Conservation (phyloP, 805 yeast species). For the Brettanomyces custersianus region DNA sequence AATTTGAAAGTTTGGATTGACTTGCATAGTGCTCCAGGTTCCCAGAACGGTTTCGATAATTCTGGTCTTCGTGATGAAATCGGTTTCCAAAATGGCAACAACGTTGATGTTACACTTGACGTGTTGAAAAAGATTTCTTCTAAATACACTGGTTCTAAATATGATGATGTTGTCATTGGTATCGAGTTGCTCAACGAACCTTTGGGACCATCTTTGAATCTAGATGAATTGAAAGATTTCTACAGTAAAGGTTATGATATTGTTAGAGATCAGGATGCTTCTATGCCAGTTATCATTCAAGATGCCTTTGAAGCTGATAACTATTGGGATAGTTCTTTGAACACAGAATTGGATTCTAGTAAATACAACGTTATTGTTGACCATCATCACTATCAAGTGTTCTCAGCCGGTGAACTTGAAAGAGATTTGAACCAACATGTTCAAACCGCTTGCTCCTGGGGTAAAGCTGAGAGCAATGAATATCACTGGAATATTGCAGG, state of each 20-base stretch:
- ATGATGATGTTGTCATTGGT: conserved; percentile 54
- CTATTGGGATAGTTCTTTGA: conserved; percentile 55
- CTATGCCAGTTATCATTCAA: conserved; percentile 46
- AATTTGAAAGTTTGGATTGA: conserved; percentile 66
- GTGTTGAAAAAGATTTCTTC: conserved; percentile 41
- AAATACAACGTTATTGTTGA: conserved; percentile 64
- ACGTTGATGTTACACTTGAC: conserved; percentile 39
- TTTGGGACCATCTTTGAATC: conserved; percentile 49
- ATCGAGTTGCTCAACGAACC: conserved; percentile 71
- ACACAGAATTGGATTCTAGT: conserved; percentile 23
- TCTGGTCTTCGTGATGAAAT: conserved; percentile 52
- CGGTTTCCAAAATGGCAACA: conserved; percentile 32
- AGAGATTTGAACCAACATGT: conserved; percentile 57
- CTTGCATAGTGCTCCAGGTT: conserved; percentile 75
- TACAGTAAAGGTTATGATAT: conserved; percentile 54
- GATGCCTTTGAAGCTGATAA: conserved; percentile 62
- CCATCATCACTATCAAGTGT: conserved; percentile 89
- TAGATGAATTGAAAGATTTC: conserved; percentile 49
- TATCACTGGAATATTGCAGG: conserved; percentile 68
- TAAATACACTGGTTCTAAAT: conserved; percentile 41
- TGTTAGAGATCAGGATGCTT: conserved; percentile 42
- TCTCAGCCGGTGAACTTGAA: conserved; percentile 51
- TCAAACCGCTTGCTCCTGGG: conserved; percentile 40
- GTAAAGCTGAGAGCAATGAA: conserved; percentile 35
- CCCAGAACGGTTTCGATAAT: conserved; percentile 82